phyloP scores from a whole-genome alignment of 2,329 filamentous ascomycete species.

The Ceratocystis variospora region DNA sequence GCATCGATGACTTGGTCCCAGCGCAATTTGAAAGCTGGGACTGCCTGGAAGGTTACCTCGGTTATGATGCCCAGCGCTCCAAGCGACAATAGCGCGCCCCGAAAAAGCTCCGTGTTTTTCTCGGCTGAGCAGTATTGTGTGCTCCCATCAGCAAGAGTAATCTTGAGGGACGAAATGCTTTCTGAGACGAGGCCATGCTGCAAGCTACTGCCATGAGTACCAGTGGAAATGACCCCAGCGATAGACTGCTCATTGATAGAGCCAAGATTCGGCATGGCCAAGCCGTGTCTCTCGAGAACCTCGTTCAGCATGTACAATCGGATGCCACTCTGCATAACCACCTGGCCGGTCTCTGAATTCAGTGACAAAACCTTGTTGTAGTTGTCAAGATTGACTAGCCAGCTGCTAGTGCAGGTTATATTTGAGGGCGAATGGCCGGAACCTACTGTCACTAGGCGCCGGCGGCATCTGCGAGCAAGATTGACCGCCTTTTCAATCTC shows the following conservation, averaged over 20 bases:
- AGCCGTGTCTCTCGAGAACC: constrained; percentile 57
- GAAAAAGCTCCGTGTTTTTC: constrained; percentile 66
- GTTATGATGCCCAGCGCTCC: constrained; percentile 84
- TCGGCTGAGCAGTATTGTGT: constrained; percentile 56
- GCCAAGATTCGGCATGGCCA: constrained; percentile 82
- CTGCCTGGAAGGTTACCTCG: constrained; percentile 73
- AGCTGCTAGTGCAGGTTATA: constrained; percentile 82
- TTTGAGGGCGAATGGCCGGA: constrained; percentile 86
- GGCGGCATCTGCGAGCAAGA: constrained; percentile 66
- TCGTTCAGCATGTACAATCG: constrained; percentile 60
- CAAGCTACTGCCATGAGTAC: constrained; percentile 81
- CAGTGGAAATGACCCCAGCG: constrained; percentile 81
- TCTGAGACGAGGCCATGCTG: constrained; percentile 74
- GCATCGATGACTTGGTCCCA: constrained; percentile 72
- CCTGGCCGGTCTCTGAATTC: constrained; percentile 48
- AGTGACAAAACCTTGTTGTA: constrained; percentile 60
- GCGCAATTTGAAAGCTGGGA: constrained; percentile 66
- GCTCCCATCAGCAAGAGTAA: constrained; percentile 70
- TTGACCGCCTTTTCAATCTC: constrained; percentile 76
- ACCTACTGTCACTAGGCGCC: constrained; percentile 73
- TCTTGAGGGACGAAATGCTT: constrained; percentile 56
- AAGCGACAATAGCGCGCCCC: constrained; percentile 72
- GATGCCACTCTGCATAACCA: constrained; percentile 80
- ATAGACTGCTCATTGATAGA: constrained; percentile 93
- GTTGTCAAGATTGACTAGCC: constrained; percentile 87